Conservation (phyloP, 441 rosid species). For the Corymbia calophylla region DNA sequence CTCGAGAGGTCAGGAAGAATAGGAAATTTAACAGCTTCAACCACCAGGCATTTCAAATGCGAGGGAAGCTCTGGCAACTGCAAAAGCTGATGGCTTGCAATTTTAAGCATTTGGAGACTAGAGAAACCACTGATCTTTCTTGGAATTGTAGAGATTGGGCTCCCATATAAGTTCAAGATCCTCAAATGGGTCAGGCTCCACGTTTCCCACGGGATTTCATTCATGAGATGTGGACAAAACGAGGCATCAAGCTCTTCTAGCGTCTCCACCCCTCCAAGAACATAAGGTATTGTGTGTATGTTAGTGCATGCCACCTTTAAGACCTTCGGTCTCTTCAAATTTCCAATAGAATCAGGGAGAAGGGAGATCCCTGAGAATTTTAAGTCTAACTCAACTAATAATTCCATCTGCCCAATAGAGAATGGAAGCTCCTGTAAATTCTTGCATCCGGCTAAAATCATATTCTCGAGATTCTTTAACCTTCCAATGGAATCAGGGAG, state of each 20-base stretch:
- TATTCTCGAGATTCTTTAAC: too few relatives aligned
- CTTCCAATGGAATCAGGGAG: too few relatives aligned
- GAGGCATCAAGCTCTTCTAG: not conserved
- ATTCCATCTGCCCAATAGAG: too few relatives aligned
- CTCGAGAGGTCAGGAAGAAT: not conserved
- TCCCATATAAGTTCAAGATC: not conserved
- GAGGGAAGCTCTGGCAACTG: not conserved
- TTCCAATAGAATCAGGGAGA: not conserved
- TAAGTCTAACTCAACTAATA: not conserved
- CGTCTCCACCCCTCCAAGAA: not conserved
- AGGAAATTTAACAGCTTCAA: accelerated
- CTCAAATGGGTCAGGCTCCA: not conserved
- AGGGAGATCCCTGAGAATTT: accelerated
- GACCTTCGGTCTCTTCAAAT: not conserved
- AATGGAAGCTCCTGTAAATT: too few relatives aligned
- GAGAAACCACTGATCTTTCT: accelerated
- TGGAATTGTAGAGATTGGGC: not conserved
- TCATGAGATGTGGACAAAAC: accelerated
- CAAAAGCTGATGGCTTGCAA: accelerated
- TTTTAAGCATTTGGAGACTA: accelerated
- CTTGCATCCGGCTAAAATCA: too few relatives aligned
- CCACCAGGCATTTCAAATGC: not conserved
- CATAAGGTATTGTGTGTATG: accelerated
- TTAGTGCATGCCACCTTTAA: not conserved
- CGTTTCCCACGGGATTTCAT: not conserved